Evolutionary conservation across 805 yeast genomes (phyloP).

Genomic region (Ogataea chonburiensis): DNA sequence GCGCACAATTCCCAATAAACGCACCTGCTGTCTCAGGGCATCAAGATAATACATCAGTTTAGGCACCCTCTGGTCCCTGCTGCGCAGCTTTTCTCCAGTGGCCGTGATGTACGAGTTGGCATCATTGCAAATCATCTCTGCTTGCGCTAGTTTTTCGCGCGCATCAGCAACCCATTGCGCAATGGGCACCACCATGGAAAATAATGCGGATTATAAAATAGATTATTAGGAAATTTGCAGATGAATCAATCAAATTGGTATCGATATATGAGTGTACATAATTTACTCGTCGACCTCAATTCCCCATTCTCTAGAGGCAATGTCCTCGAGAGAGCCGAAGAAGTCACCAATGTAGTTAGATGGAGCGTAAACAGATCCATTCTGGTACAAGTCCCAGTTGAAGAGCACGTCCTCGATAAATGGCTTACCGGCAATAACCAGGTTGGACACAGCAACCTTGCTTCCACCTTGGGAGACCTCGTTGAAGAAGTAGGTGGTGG

Average conservation of each 20-base stretch:
- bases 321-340: conserved; percentile 52
- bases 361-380: conserved; percentile 35
- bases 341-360: conserved; percentile 62
- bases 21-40: conserved; percentile 48
- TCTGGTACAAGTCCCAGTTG: conserved; percentile 45
- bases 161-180: conserved; percentile 46
- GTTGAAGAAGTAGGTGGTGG: conserved; percentile 51
- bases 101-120: conserved; percentile 43
- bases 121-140: conserved; percentile 50
- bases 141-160: conserved; percentile 44
- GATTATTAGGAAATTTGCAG: too few species aligned
- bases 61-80: conserved; percentile 42
- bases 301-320: conserved; percentile 25
- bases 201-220: not conserved
- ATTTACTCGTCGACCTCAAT: conserved; percentile 9
- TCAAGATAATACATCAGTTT: conserved; percentile 44
- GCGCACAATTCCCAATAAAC: conserved; percentile 37
- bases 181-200: conserved; percentile 11
- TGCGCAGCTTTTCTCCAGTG: conserved; percentile 37
- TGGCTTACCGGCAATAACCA: conserved; percentile 53
- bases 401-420: conserved; percentile 50
- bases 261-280: not conserved
- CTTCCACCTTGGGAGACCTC: conserved; percentile 52
- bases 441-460: conserved; percentile 47
- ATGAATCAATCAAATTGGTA: conserved; percentile 1